Conservation (phyloP, 2,329 filamentous ascomycete species). For the Colletotrichum acutatum region DNA sequence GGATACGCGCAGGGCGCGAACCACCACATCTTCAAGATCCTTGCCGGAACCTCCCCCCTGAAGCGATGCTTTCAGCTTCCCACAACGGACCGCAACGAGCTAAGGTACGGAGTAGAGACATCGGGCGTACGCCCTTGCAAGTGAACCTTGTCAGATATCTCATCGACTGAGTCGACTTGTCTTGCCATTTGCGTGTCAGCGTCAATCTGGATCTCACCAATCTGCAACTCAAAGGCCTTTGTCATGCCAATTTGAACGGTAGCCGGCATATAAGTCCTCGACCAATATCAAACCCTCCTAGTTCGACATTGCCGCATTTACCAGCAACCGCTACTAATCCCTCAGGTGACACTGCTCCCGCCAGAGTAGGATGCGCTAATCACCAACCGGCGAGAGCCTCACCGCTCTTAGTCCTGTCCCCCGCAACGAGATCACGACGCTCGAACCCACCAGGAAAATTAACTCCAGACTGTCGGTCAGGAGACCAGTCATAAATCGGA, state of each 20-base stretch:
- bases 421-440: slow-evolving; percentile 8
- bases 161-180: not conserved
- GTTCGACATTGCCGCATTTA: slow-evolving; percentile 12
- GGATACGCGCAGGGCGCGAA: slow-evolving; percentile 6
- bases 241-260: slow-evolving; percentile 17
- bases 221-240: slow-evolving; percentile 11
- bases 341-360: slow-evolving; percentile 29
- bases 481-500: slow-evolving; percentile 10
- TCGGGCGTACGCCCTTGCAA: slow-evolving; percentile 11
- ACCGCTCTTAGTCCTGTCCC: slow-evolving; percentile 29
- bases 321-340: slow-evolving; percentile 18
- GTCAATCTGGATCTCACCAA: not conserved
- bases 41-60: not conserved
- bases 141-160: not conserved
- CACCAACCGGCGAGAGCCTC: slow-evolving; percentile 27
- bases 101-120: not conserved
- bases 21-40: slow-evolving; percentile 16
- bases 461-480: slow-evolving; percentile 23
- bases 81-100: slow-evolving; percentile 8
- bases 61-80: not conserved
- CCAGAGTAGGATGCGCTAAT: slow-evolving; percentile 25
- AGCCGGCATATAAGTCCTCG: slow-evolving; percentile 20
- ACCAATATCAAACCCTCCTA: slow-evolving; percentile 16
- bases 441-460: not conserved
- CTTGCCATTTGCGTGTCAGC: not conserved